Percentiles rank a stretch among this genome's conserved stretches.
Conservation (phyloP, 2,329 filamentous ascomycete genomes). For the Thelonectria rubi region DNA sequence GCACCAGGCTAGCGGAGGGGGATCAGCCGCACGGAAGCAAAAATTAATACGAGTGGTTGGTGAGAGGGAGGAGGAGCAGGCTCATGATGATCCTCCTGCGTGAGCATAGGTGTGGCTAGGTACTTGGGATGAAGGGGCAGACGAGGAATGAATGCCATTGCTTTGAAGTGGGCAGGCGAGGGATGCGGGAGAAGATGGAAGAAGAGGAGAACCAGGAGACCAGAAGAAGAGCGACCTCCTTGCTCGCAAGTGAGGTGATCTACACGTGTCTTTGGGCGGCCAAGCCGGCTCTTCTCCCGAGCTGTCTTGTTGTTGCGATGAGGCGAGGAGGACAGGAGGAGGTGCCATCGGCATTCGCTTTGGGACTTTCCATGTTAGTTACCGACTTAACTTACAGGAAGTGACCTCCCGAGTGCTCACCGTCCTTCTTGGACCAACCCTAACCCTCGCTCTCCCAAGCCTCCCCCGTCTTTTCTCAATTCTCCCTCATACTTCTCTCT, state of each 20-base stretch:
- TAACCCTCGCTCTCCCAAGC: slow-evolving; percentile 16
- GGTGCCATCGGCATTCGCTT: no score
- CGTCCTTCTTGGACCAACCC: slow-evolving; percentile 11
- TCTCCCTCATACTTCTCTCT: slow-evolving; percentile 4
- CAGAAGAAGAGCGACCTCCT: slow-evolving; percentile 8
- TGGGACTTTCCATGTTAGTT: no score
- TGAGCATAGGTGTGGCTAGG: no score
- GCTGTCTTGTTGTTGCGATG: neutral
- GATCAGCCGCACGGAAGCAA: slow-evolving; percentile 13
- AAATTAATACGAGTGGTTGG: neutral
- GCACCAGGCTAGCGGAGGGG: neutral
- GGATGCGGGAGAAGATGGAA: neutral
- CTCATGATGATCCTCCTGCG: neutral
- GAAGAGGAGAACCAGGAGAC: neutral
- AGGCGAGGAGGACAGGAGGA: neutral
- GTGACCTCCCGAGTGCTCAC: neutral
- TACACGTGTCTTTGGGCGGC: slow-evolving; percentile 20
- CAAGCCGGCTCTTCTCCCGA: slow-evolving; percentile 11
- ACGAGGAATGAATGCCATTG: neutral
- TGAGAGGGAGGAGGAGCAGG: no score
- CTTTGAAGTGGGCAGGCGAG: neutral
- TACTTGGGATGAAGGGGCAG: neutral
- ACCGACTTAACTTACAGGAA: no score
- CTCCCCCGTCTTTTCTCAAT: neutral
- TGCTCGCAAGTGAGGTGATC: slow-evolving; percentile 20